Conservation (phyloP, 2,329 filamentous ascomycete species). For the Fusarium decemcellulare region DNA sequence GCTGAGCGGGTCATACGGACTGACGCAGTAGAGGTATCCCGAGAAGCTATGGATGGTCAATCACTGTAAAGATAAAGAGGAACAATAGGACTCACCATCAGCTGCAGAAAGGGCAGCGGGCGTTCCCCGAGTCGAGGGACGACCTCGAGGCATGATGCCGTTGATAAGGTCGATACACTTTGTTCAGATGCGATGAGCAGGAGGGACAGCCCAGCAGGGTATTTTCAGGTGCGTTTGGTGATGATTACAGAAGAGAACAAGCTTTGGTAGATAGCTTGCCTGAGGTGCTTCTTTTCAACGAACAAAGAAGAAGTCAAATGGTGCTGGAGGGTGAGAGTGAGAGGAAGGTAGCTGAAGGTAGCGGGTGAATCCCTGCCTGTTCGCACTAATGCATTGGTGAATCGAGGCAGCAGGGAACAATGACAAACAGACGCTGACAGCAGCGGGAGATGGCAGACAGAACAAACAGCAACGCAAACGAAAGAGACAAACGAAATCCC, state of each 20-base stretch:
- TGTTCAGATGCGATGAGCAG: not conserved
- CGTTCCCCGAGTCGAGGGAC: conserved; percentile 42
- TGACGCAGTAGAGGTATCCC: conserved; percentile 30
- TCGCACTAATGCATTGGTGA: conserved; percentile 35
- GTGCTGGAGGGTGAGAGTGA: conserved; percentile 8
- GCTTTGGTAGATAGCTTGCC: not conserved
- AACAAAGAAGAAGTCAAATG: conserved; percentile 4
- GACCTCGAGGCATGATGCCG: conserved; percentile 49
- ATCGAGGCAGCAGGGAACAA: conserved; percentile 28
- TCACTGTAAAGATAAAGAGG: not conserved
- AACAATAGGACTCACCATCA: conserved; percentile 30
- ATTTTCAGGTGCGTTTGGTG: not conserved
- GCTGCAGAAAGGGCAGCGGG: conserved; percentile 28
- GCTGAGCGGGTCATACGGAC: conserved; percentile 47
- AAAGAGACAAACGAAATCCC: conserved; percentile 1
- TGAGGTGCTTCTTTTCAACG: not conserved
- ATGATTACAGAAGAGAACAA: not conserved
- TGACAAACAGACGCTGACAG: conserved; percentile 21
- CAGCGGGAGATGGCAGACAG: conserved; percentile 21
- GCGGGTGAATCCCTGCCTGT: conserved; percentile 26
- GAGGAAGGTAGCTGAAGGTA: conserved; percentile 6
- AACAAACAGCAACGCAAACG: conserved; percentile 11
- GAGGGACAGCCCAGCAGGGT: not conserved
- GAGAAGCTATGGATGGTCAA: conserved; percentile 34
- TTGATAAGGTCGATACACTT: not conserved